Conservation (phyloP, 176 grass and related monocot genomes). For the Oryza brachyantha region DNA sequence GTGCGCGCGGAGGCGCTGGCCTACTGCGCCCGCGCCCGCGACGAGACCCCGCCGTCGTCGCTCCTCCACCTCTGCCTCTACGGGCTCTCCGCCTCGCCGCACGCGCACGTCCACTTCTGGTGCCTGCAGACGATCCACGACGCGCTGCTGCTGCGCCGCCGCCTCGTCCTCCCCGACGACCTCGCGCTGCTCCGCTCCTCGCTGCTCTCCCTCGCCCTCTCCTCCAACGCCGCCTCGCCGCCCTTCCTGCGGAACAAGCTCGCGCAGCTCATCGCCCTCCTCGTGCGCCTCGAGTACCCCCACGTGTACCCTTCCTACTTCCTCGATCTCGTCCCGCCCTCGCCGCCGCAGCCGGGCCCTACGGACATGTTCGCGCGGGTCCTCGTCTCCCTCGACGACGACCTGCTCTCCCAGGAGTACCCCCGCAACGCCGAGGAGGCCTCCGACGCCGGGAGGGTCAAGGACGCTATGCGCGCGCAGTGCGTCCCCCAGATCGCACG, state of each 20-base stretch:
- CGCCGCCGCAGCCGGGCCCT: slow-evolving; percentile 40
- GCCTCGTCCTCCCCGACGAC: slow-evolving; percentile 47
- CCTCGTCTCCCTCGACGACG: slow-evolving; percentile 70
- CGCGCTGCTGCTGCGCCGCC: slow-evolving; percentile 46
- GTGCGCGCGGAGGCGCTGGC: slow-evolving; percentile 77
- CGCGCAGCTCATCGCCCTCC: slow-evolving; percentile 69
- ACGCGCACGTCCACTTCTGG: slow-evolving; percentile 80
- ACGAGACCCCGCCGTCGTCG: slow-evolving; percentile 51
- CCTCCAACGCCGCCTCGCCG: slow-evolving; percentile 51
- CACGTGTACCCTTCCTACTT: slow-evolving; percentile 61
- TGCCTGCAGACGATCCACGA: slow-evolving; percentile 86
- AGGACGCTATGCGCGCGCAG: slow-evolving; percentile 90
- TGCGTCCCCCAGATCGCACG: slow-evolving; percentile 89
- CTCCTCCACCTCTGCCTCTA: slow-evolving; percentile 81
- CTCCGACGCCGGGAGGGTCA: slow-evolving; percentile 63
- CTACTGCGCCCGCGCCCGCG: slow-evolving; percentile 70
- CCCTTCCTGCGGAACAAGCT: slow-evolving; percentile 89
- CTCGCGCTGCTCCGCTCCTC: slow-evolving; percentile 66
- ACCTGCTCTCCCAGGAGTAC: slow-evolving; percentile 88
- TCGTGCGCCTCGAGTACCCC: slow-evolving; percentile 85
- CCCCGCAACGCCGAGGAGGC: slow-evolving; percentile 56
- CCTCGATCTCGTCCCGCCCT: slow-evolving; percentile 54
- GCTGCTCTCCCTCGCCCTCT: slow-evolving; percentile 59
- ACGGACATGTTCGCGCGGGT: slow-evolving; percentile 94
- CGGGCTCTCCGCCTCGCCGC: slow-evolving; percentile 59